Conservation (phyloP, 441 rosid species). For the Populus hybrid region DNA sequence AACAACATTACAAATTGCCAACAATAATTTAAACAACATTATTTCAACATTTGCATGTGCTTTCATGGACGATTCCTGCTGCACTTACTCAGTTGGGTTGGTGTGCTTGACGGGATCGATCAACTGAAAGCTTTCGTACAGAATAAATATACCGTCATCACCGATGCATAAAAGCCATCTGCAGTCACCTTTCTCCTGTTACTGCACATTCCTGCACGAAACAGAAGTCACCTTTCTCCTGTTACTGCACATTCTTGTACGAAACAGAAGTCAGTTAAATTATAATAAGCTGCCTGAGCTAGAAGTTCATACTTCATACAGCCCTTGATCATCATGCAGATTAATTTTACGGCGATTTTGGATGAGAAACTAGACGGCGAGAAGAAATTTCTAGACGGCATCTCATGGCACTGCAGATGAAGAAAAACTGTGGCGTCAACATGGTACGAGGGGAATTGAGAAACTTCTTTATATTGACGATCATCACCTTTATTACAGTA, state of each 20-base stretch:
- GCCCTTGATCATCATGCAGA: too few species aligned
- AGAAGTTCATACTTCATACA: too few species aligned
- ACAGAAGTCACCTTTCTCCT: too few species aligned
- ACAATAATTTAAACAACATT: background rate
- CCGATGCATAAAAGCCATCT: background rate
- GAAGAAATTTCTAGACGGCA: too few species aligned
- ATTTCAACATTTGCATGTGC: background rate
- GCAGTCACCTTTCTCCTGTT: background rate
- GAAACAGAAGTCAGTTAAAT: too few species aligned
- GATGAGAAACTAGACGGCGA: too few species aligned
- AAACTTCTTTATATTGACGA: background rate
- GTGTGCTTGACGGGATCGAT: background rate
- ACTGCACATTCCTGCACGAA: too few species aligned
- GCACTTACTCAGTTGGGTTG: background rate
- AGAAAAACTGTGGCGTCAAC: too few species aligned
- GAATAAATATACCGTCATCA: background rate
- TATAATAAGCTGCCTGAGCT: background rate
- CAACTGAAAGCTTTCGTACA: background rate
- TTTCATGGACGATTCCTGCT: background rate
- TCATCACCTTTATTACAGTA: background rate
- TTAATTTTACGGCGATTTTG: too few species aligned
- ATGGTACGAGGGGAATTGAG: background rate
- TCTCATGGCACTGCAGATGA: too few species aligned
- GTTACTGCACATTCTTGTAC: too few species aligned
- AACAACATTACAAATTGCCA: background rate